Percentiles rank a stretch among this genome's conserved stretches.
Conservation (phyloP, 352 stramenopile genomes). For the Saprolegnia parasitica region DNA sequence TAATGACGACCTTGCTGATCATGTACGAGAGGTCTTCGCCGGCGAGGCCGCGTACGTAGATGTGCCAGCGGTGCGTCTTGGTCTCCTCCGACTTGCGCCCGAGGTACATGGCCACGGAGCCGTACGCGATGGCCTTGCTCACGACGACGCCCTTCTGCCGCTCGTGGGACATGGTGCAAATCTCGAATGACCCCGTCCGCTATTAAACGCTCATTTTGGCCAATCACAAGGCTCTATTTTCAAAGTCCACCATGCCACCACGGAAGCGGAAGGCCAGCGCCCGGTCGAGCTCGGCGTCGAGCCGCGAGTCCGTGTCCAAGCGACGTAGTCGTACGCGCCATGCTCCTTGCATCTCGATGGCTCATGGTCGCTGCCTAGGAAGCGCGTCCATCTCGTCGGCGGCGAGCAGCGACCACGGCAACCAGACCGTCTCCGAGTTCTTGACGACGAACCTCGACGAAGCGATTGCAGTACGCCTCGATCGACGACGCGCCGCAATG, state of each 20-base stretch:
- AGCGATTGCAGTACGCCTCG: constrained; percentile 29
- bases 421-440: constrained; percentile 32
- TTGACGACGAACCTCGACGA: constrained; percentile 30
- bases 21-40: constrained; percentile 93
- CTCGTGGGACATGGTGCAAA: constrained; percentile 53
- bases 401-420: constrained; percentile 27
- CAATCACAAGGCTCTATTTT: constrained; percentile 23
- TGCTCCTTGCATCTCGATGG: background rate
- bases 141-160: constrained; percentile 78
- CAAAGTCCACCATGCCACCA: constrained; percentile 6
- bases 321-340: constrained; percentile 7
- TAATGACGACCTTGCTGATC: constrained; percentile 97
- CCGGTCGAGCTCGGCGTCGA: constrained; percentile 1
- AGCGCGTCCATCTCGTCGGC: constrained; percentile 33
- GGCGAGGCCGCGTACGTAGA: constrained; percentile 91
- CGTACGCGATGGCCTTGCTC: constrained; percentile 93
- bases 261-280: constrained; percentile 45
- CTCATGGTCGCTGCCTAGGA: constrained; percentile 8
- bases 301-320: constrained; percentile 7
- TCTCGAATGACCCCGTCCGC: constrained; percentile 4
- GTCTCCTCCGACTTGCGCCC: constrained; percentile 91
- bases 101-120: constrained; percentile 91
- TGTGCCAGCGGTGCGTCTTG: constrained; percentile 93
- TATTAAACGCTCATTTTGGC: constrained; percentile 8
- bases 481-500: too few relatives aligned